phyloP scores from a whole-genome alignment of 345 rosid genomes.

The Eutrema heterophyllum region DNA sequence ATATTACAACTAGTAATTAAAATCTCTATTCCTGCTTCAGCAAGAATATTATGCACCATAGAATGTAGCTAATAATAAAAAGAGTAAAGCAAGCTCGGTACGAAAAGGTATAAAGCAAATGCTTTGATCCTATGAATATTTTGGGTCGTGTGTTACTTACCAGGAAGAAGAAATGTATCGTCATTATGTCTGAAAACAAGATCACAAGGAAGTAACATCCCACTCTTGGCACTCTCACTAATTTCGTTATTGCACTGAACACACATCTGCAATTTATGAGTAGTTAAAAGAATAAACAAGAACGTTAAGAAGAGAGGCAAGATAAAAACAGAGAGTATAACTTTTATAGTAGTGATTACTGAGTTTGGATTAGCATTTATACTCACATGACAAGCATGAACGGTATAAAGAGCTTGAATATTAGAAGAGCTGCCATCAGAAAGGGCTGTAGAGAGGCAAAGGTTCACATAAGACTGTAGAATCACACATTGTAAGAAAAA shows the following conservation, averaged over 20 bases:
- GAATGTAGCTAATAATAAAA: background rate
- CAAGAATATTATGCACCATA: background rate
- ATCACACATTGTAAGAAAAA: background rate
- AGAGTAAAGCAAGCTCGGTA: background rate
- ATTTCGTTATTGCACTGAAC: conserved; percentile 85
- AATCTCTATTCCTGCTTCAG: background rate
- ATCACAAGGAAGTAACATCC: conserved; percentile 97
- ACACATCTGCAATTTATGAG: conserved; percentile 58
- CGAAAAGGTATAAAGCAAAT: background rate
- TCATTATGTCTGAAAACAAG: conserved; percentile 87
- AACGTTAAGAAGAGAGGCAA: background rate
- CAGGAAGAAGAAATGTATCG: conserved; percentile 96
- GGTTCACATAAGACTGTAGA: background rate
- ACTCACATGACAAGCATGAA: conserved; percentile 97
- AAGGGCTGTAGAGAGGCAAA: conserved; percentile 61
- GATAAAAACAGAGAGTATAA: background rate
- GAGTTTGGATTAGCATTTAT: background rate
- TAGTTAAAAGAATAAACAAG: background rate
- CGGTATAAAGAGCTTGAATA: conserved; percentile 94
- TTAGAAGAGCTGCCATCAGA: conserved; percentile 88
- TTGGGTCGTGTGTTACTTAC: conserved; percentile 36
- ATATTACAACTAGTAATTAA: no score
- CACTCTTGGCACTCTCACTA: conserved; percentile 64
- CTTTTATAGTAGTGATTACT: background rate
- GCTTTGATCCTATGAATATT: background rate